Conservation (phyloP, 495 filamentous ascomycete genomes). For the Penicillium psychrofluorescens region DNA sequence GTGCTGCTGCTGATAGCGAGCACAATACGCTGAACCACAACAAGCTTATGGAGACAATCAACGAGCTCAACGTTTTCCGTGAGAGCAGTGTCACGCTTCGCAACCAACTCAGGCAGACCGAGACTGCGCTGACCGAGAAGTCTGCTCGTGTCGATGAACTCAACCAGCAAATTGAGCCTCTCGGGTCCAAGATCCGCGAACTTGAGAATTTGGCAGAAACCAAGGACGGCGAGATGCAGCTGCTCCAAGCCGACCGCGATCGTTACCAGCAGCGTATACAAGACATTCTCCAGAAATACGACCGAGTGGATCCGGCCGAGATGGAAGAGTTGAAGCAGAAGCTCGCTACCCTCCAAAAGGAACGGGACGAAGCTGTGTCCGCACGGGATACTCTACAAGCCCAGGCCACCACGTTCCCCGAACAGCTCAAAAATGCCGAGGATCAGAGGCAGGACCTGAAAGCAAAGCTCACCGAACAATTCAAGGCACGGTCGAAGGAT, state of each 20-base stretch:
- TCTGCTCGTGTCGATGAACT: constrained; percentile 66
- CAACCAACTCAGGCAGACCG: constrained; percentile 72
- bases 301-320: constrained; percentile 87
- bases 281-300: constrained; percentile 91
- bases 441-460: constrained; percentile 42
- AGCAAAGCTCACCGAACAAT: constrained; percentile 50
- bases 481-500: constrained; percentile 50
- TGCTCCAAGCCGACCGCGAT: constrained; percentile 81
- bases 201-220: constrained; percentile 71
- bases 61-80: constrained; percentile 88
- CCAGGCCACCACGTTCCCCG: constrained; percentile 37
- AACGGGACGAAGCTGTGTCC: constrained; percentile 60
- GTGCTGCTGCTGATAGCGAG: constrained; percentile 63
- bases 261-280: constrained; percentile 89
- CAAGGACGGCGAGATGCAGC: constrained; percentile 75
- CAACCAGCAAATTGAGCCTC: constrained; percentile 67
- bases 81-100: constrained; percentile 87
- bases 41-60: constrained; percentile 85
- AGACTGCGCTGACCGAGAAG: constrained; percentile 67
- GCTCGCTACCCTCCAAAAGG: constrained; percentile 54
- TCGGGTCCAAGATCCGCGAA: constrained; percentile 69
- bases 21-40: constrained; percentile 68
- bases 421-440: constrained; percentile 43
- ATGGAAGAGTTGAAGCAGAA: constrained; percentile 76
- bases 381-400: constrained; percentile 53